phyloP scores from a whole-genome alignment of 495 filamentous ascomycete genomes.

The Penicillium tannophilum region DNA sequence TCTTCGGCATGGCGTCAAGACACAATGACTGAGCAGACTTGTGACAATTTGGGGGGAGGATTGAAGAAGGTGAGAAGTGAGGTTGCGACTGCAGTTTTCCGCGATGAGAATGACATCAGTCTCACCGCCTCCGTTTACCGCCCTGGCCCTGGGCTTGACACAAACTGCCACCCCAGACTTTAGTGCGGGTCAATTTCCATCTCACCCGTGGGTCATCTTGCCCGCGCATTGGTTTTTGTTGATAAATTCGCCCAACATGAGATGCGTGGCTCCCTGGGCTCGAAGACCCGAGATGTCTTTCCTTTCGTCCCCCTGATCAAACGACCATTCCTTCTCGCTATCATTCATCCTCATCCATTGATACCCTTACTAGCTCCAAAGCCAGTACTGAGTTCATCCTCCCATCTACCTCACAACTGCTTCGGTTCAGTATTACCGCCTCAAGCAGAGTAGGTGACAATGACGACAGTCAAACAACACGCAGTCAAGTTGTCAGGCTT shows the following conservation, averaged over 20 bases:
- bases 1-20: constrained; percentile 17
- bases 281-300: neutral
- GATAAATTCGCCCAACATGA: constrained; percentile 16
- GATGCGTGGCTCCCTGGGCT: neutral
- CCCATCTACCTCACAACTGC: constrained; percentile 32
- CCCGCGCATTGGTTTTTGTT: constrained; percentile 9
- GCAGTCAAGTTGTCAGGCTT: constrained; percentile 6
- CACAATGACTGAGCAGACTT: neutral
- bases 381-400: constrained; percentile 1
- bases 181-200: constrained; percentile 27
- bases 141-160: constrained; percentile 11
- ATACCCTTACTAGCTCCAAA: neutral
- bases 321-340: constrained; percentile 10
- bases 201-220: constrained; percentile 28
- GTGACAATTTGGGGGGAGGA: neutral
- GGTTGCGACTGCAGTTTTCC: constrained; percentile 20
- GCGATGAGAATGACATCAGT: constrained; percentile 16
- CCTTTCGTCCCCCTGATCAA: neutral
- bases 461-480: neutral
- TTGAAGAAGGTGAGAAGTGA: neutral
- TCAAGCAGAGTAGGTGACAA: constrained; percentile 6
- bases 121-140: constrained; percentile 24
- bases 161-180: constrained; percentile 23
- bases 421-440: constrained; percentile 35
- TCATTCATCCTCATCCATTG: constrained; percentile 7